Base-by-base conservation (phyloP, 2,329 filamentous ascomycete genomes). In the Cryphonectria parasitica region DNA sequence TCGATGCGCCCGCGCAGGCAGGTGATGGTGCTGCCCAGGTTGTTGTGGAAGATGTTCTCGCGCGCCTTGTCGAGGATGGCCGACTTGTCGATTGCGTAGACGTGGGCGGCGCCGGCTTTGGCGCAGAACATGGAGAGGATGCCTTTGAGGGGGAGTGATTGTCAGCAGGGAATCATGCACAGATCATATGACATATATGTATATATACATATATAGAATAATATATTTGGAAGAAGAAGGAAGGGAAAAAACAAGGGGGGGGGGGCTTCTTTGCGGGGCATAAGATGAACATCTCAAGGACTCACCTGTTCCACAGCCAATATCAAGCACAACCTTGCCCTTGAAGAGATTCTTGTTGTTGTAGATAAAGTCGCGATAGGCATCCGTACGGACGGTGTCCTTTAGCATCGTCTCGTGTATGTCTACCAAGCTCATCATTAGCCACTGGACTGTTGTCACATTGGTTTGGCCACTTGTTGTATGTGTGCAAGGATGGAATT, bases 401-500 rank as follows among this genome's bases (percentile, higher is more conserved):
- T 97, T 97, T 73, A 98, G 87, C 95, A 98, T 98, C 10, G 92
- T 94, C 78, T 97, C 94, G 79, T 98, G 95, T 69, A 98, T 98
- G 70, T 94, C 93, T 92, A 78, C n/a, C 25, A 8, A 25, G 3
- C 45, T 49, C 45, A 49, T n/a, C 34, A 25, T 67, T 1, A 68
- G 54, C 36, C 17, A 25, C 25, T 15, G 15, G 15, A 36, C 28
- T 25, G 28, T 39, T 11, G 6, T 25, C 19, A 7, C 28, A 22
- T 31, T 31, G 7, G 45, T 1, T 28, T 10, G 2, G 62, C 25
- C 8, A 15, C 41, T 17, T 39, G 58, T 10, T 1, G 36, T 39
- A 39, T 49, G 11, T 11, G 7, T 49, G 22, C 22, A 49, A 3
- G 8, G 17, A 2, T 13, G n/a, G 7, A 28, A 75, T 6, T 84